phyloP scores from a whole-genome alignment of 192 early-diverging fungal species.

The Coemansia aciculifera region DNA sequence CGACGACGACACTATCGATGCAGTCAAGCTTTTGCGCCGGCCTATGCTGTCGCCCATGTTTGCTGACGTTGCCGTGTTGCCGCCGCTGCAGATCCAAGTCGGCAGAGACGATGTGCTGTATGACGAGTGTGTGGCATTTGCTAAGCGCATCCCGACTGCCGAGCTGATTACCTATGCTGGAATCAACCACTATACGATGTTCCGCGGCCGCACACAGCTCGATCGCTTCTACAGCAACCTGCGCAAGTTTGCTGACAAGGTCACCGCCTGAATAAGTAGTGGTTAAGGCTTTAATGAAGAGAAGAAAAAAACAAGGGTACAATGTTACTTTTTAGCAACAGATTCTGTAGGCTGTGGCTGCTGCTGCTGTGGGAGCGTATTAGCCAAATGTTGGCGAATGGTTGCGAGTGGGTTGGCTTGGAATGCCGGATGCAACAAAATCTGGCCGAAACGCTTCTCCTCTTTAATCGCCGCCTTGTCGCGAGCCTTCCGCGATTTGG shows the following conservation, averaged over 20 bases:
- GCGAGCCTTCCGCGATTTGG: conserved; percentile 55
- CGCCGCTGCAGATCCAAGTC: conserved; percentile 24
- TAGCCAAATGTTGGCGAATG: conserved; percentile 72
- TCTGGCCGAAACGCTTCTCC: conserved; percentile 71
- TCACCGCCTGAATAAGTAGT: background rate
- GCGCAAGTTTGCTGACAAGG: conserved; percentile 11
- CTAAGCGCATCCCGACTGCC: background rate
- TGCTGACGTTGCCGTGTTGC: background rate
- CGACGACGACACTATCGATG: background rate
- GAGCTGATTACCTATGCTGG: conserved; percentile 20
- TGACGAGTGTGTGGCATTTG: conserved; percentile 22
- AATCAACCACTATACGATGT: conserved; percentile 28
- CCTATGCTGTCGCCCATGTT: conserved; percentile 25
- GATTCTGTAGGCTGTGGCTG: background rate
- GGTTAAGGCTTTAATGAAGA: background rate
- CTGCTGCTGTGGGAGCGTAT: conserved; percentile 54
- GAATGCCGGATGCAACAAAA: conserved; percentile 71
- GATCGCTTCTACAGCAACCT: conserved; percentile 19
- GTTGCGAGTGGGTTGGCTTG: conserved; percentile 68
- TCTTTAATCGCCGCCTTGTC: conserved; percentile 67
- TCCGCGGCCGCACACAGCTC: conserved; percentile 27
- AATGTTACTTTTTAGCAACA: background rate
- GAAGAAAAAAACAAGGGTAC: background rate
- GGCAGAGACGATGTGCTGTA: conserved; percentile 24
- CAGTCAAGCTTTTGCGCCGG: conserved; percentile 4